Evolutionary conservation across 805 yeast species (phyloP).

Genomic region (Sporopachydermia quercuum): DNA sequence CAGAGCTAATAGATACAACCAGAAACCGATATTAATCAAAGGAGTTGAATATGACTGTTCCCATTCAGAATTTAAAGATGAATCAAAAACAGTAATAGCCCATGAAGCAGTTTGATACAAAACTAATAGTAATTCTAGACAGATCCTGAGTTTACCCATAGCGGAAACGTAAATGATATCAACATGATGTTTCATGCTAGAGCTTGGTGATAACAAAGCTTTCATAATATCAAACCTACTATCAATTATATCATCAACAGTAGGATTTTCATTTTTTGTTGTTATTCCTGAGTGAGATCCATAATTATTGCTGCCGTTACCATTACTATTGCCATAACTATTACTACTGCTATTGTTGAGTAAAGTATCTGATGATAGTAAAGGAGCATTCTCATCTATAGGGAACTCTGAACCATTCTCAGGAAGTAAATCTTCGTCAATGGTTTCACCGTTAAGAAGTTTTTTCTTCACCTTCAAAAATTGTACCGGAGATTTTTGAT

Average conservation of each 20-base stretch:
- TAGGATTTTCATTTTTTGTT: constrained; percentile 14
- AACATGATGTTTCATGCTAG: constrained; percentile 23
- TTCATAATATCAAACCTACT: constrained; percentile 28
- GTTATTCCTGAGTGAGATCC: constrained; percentile 19
- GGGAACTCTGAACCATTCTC: constrained; percentile 6
- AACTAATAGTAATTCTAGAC: constrained; percentile 27
- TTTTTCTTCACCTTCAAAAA: constrained; percentile 1
- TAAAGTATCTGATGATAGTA: constrained; percentile 22
- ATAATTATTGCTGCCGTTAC: too few relatives aligned
- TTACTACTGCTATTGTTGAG: too few relatives aligned
- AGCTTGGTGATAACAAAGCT: constrained; percentile 21
- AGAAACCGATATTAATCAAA: constrained; percentile 20
- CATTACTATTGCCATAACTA: too few relatives aligned
- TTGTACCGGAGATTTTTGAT: neutral
- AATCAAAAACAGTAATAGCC: constrained; percentile 19
- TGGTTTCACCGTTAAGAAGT: neutral
- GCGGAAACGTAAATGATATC: constrained; percentile 19
- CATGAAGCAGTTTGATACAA: constrained; percentile 23
- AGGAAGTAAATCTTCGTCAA: constrained; percentile 6
- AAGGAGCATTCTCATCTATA: constrained; percentile 4
- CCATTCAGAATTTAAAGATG: constrained; percentile 23
- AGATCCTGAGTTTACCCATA: constrained; percentile 17
- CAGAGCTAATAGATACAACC: constrained; percentile 29
- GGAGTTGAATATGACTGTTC: constrained; percentile 14
- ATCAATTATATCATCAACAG: constrained; percentile 9